phyloP scores from a whole-genome alignment of 441 rosid species.

The Erodium moschatum region DNA sequence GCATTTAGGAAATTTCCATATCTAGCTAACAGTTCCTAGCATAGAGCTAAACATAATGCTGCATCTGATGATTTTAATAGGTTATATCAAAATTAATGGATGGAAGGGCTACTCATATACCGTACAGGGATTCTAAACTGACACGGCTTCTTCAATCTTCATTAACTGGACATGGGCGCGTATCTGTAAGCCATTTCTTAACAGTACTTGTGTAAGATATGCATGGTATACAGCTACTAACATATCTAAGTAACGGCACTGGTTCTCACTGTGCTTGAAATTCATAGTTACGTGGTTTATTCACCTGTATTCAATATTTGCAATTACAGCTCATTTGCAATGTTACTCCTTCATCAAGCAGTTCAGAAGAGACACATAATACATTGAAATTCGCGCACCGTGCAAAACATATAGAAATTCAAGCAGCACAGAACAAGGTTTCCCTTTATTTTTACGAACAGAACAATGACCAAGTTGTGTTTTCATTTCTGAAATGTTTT shows the following conservation, averaged over 20 bases:
- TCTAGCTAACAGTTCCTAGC: background rate
- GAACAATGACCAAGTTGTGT: too few relatives aligned
- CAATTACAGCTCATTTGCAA: slow-evolving; percentile 68
- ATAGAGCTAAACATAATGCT: background rate
- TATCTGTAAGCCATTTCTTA: slow-evolving; percentile 45
- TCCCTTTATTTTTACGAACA: slow-evolving; percentile 10
- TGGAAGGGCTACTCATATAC: slow-evolving; percentile 61
- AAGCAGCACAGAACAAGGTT: slow-evolving; percentile 62
- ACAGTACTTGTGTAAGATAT: slow-evolving; percentile 11
- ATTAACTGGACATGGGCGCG: slow-evolving; percentile 73
- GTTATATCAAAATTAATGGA: slow-evolving; percentile 74
- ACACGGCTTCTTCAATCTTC: slow-evolving; percentile 73
- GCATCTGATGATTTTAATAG: slow-evolving; percentile 30
- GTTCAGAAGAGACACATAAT: slow-evolving; percentile 50
- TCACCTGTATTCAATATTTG: slow-evolving; percentile 21
- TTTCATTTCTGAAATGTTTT: background rate
- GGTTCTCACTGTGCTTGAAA: background rate
- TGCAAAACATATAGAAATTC: slow-evolving; percentile 48
- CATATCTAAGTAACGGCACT: background rate
- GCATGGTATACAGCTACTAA: too few relatives aligned
- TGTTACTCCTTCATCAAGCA: slow-evolving; percentile 72
- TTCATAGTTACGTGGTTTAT: slow-evolving; percentile 11
- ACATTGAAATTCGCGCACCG: background rate
- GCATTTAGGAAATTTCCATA: background rate
- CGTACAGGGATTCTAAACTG: slow-evolving; percentile 72